Base-by-base conservation (phyloP, 805 yeast genomes). In the Saccharomycopsis microspora region DNA sequence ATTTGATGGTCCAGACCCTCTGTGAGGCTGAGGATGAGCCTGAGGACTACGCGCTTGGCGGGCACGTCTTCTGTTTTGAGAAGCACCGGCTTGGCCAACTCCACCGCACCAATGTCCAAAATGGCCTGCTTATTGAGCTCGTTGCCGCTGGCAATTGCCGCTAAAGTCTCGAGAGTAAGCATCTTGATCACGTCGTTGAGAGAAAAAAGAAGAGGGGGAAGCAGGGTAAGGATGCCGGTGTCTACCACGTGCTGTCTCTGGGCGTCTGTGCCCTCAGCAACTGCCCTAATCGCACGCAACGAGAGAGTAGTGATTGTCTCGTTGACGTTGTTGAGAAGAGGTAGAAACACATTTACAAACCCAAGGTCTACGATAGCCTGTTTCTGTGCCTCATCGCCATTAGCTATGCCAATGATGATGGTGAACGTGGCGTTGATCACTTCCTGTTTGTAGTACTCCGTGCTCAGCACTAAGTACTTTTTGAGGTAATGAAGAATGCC, bases 281-380 rank as follows among this genome's bases (percentile, higher is more conserved):
- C 43, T 34, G 45, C 46, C 36, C 42, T 42, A 11, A 51, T 51
- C 10, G 46, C 53, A n/a, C 43, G 40, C 32, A 51, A 44, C n/a
- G 52, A 49, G 45, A 51, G 38, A 3, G 54, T 51, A 11, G 54
- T 51, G 38, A 51, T 51, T 10, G 54, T 51, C 36, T 51, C 54
- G 38, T 51, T 51, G 19, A 51, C 54, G 27, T 49, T 51, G 32
- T 48, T 51, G 30, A 51, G 44, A 10, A 51, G 40, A 28, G 54
- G 54, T 27, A 51, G 39, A 36, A 51, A 51, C 5, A 51, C 53
- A 41, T 51, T 51, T 8, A 49, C 44, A 28, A 51, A 51, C 5
- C 54, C 54, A 4, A 51, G 28, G 28, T 51, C 52, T 10, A 51
- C 42, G 31, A 51, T 49, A 5, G 47, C 40, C 40, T 51, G 54